A percentile compares a stretch with the other conserved stretches of the same genome.
Conservation (phyloP, 2,329 filamentous ascomycete species). For the Bipolaris gigantea region DNA sequence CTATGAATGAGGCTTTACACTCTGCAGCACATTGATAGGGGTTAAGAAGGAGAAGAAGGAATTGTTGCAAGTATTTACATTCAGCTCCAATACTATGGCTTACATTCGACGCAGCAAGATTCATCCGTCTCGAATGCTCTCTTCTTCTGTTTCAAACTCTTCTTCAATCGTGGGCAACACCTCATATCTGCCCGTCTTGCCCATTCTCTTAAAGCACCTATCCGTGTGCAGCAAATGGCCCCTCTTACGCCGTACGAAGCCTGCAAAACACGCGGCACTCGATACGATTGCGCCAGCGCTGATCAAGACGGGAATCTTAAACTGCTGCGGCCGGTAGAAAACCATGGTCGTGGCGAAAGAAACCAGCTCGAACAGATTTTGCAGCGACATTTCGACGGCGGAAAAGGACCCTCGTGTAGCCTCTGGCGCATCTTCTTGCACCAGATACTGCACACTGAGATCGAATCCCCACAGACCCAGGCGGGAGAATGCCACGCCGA, state of each 20-base stretch:
- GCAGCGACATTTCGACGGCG: constrained; percentile 65
- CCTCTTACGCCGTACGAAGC: constrained; percentile 59
- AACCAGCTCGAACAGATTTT: constrained; percentile 70
- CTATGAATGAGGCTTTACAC: too few relatives aligned
- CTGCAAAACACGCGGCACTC: constrained; percentile 57
- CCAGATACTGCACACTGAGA: constrained; percentile 50
- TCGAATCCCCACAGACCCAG: constrained; percentile 55
- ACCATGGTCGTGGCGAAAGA: constrained; percentile 68
- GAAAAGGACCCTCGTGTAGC: constrained; percentile 66
- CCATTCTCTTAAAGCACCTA: constrained; percentile 22
- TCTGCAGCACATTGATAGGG: too few relatives aligned
- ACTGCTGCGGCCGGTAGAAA: constrained; percentile 65
- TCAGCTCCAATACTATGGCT: too few relatives aligned
- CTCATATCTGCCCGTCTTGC: constrained; percentile 21
- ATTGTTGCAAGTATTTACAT: too few relatives aligned
- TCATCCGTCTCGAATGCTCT: background rate
- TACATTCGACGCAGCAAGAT: background rate
- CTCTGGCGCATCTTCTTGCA: constrained; percentile 50
- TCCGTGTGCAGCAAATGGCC: constrained; percentile 53
- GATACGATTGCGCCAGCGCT: constrained; percentile 57
- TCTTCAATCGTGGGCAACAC: constrained; percentile 30
- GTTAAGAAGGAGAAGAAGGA: too few relatives aligned
- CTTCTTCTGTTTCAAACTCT: constrained; percentile 18
- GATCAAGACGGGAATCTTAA: constrained; percentile 64
- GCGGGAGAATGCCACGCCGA: constrained; percentile 46